Percentiles rank a stretch among this genome's conserved stretches.
Conservation (phyloP, 1,139 yeast species). For the Entelexis sorbosivorans region DNA sequence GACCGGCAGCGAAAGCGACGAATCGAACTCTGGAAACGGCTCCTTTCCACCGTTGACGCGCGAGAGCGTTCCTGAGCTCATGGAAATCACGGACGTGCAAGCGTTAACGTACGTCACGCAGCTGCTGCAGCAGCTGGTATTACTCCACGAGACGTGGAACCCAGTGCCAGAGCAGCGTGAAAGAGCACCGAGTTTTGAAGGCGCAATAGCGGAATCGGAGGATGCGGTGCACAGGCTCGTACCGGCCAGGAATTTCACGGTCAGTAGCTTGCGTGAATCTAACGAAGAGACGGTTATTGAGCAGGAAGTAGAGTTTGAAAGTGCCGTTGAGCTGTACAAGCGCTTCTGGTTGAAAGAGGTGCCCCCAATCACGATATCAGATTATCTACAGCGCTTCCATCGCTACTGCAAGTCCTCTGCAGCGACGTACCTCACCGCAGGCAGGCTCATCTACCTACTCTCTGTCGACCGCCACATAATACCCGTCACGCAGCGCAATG, state of each 20-base stretch:
- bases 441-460: conserved; percentile 31
- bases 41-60: background rate
- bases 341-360: conserved; percentile 34
- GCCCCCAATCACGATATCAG: conserved; percentile 32
- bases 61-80: conserved; percentile 9
- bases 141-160: conserved; percentile 10
- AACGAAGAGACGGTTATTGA: background rate
- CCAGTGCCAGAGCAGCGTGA: background rate
- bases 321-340: conserved; percentile 18
- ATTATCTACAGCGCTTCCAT: conserved; percentile 35
- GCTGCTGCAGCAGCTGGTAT: conserved; percentile 16
- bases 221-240: background rate
- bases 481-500: conserved; percentile 35
- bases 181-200: conserved; percentile 19
- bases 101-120: conserved; percentile 18
- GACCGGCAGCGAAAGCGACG: background rate
- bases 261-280: background rate
- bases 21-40: background rate
- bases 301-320: background rate
- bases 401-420: conserved; percentile 37
- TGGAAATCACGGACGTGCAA: conserved; percentile 12
- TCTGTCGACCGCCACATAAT: conserved; percentile 29
- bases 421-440: conserved; percentile 36
- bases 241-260: background rate
- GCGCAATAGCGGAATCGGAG: conserved; percentile 7